phyloP scores from a whole-genome alignment of 2,329 filamentous ascomycete genomes.

The Coniochaeta hoffmannii region DNA sequence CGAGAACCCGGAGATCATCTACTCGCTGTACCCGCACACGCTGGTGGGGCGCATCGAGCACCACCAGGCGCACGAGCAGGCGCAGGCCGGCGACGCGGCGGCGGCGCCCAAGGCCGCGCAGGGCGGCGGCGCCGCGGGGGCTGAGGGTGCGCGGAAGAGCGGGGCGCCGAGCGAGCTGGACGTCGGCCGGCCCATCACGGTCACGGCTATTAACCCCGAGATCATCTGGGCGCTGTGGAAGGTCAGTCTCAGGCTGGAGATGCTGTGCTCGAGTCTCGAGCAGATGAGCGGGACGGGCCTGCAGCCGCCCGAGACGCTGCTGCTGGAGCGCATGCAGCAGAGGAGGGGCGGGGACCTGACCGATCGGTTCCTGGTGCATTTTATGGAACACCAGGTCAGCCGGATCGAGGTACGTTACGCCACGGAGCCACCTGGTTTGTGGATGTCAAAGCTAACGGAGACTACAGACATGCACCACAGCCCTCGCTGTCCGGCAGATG shows the following conservation, averaged over 20 bases:
- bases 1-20: slow-evolving; percentile 93
- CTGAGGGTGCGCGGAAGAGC: not conserved
- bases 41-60: slow-evolving; percentile 73
- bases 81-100: slow-evolving; percentile 22
- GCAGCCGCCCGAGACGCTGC: slow-evolving; percentile 72
- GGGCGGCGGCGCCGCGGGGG: slow-evolving; percentile 49
- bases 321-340: slow-evolving; percentile 62
- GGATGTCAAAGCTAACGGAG: not conserved
- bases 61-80: slow-evolving; percentile 46
- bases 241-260: slow-evolving; percentile 81
- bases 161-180: not conserved
- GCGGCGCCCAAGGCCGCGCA: slow-evolving; percentile 12
- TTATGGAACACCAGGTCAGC: slow-evolving; percentile 91
- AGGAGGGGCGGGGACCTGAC: slow-evolving; percentile 72
- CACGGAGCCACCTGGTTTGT: not conserved
- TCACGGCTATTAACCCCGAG: slow-evolving; percentile 72
- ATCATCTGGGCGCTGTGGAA: slow-evolving; percentile 87
- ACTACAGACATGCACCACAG: slow-evolving; percentile 68
- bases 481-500: slow-evolving; percentile 72
- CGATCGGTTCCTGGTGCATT: slow-evolving; percentile 78
- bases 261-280: slow-evolving; percentile 87
- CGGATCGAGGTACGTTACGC: slow-evolving; percentile 76
- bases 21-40: slow-evolving; percentile 88
- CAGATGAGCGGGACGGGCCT: slow-evolving; percentile 54
- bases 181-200: slow-evolving; percentile 40